Conservation (phyloP, 1,284 basidiomycete species). For the Exobasidium cylindrosporum region DNA sequence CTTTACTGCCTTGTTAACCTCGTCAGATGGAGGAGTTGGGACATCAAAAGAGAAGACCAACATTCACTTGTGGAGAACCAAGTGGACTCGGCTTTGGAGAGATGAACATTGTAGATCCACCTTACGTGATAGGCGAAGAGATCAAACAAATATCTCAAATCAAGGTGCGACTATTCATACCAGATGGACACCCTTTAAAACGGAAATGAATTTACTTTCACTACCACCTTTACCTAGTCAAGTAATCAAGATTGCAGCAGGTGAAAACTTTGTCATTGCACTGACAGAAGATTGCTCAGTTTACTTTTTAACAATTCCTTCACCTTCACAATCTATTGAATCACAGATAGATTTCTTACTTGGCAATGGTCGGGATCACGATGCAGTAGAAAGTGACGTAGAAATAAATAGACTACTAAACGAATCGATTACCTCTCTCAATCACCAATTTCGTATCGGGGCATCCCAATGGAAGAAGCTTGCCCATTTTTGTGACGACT, state of each 20-base stretch:
- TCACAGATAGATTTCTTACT: not conserved
- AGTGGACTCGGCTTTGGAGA: slow-evolving; percentile 1
- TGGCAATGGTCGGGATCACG: not conserved
- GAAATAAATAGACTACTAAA: not conserved
- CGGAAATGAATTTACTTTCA: not conserved
- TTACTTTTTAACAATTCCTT: not conserved
- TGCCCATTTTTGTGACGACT: not conserved
- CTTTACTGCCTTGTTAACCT: not conserved
- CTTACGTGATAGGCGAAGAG: too few species aligned
- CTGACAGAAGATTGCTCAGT: not conserved
- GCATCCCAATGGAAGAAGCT: not conserved
- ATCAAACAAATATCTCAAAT: not conserved
- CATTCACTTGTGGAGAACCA: not conserved
- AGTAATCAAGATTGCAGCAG: slow-evolving; percentile 8
- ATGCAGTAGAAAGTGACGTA: not conserved
- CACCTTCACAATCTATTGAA: not conserved
- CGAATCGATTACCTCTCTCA: not conserved
- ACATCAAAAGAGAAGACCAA: not conserved
- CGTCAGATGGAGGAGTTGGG: not conserved
- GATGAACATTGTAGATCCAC: not conserved
- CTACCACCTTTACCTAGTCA: not conserved
- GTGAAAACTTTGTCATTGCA: slow-evolving; percentile 8
- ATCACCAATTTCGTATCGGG: not conserved
- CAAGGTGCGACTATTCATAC: not conserved
- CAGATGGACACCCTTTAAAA: not conserved